Conservation (phyloP, 2,329 filamentous ascomycete genomes). For the Neofusicoccum parvum region DNA sequence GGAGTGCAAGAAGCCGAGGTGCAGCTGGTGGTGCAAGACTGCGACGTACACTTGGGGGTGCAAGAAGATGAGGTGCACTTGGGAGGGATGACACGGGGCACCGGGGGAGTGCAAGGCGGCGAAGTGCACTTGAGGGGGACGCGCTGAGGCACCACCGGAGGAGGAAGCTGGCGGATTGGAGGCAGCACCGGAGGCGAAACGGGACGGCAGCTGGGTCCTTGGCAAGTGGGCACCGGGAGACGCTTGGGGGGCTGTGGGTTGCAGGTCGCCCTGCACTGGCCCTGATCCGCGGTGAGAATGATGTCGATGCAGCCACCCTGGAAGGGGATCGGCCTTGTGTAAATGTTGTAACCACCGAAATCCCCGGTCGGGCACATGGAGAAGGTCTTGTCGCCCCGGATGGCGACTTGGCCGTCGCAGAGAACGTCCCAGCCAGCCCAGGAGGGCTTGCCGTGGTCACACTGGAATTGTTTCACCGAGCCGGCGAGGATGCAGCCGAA, state of each 20-base stretch:
- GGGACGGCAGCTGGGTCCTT: too few relatives aligned
- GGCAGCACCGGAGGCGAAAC: too few relatives aligned
- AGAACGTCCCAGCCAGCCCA: neutral
- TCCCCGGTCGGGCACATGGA: conserved; percentile 10
- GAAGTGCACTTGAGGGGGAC: too few relatives aligned
- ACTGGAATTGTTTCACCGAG: conserved; percentile 3
- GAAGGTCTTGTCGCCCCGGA: neutral
- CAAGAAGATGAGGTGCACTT: too few relatives aligned
- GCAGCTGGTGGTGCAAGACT: too few relatives aligned
- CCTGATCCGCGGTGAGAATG: neutral
- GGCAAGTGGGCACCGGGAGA: neutral
- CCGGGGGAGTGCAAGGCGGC: too few relatives aligned
- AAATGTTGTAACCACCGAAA: conserved; percentile 12
- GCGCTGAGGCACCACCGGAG: too few relatives aligned
- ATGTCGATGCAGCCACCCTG: neutral
- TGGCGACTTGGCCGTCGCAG: conserved; percentile 4
- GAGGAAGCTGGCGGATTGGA: too few relatives aligned
- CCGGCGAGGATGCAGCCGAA: conserved; percentile 11
- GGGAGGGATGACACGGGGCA: too few relatives aligned
- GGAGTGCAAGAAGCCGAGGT: too few relatives aligned
- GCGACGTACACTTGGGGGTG: neutral
- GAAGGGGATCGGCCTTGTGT: neutral
- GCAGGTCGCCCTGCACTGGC: neutral
- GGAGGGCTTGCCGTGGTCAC: neutral
- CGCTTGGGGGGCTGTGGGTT: neutral